phyloP scores from a whole-genome alignment of 768 basidiomycete genomes.

The Hygrophoropsis aurantiaca region DNA sequence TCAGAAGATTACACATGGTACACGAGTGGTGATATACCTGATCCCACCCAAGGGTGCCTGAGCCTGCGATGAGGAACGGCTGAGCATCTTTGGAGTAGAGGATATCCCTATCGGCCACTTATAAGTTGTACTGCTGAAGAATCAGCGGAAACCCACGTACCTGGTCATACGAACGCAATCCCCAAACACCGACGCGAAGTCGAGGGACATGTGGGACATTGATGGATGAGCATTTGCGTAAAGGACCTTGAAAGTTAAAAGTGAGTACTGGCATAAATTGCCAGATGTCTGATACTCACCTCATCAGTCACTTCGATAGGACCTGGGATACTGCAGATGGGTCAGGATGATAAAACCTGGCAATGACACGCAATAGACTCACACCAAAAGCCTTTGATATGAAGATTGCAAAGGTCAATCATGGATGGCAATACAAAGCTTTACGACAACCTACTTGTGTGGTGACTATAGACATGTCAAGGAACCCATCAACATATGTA shows the following conservation, averaged over 20 bases:
- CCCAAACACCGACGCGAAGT: conserved; percentile 86
- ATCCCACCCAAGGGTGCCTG: conserved; percentile 97
- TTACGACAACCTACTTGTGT: conserved; percentile 33
- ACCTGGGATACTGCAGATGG: conserved; percentile 51
- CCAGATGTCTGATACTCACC: conserved; percentile 28
- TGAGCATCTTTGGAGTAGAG: conserved; percentile 78
- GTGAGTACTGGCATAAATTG: conserved; percentile 1
- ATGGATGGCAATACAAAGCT: too few species aligned
- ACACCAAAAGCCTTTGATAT: conserved; percentile 50
- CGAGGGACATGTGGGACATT: conserved; percentile 85
- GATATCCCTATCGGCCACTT: conserved; percentile 53
- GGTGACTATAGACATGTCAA: background rate
- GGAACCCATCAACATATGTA: background rate
- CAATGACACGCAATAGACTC: conserved; percentile 3
- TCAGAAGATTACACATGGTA: conserved; percentile 2
- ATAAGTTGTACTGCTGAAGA: background rate
- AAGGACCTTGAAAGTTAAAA: conserved; percentile 56
- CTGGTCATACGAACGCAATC: conserved; percentile 86
- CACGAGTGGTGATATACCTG: conserved; percentile 44
- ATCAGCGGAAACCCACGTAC: conserved; percentile 34
- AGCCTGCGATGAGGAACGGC: conserved; percentile 92
- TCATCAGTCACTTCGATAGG: conserved; percentile 67
- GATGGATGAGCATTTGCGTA: conserved; percentile 91
- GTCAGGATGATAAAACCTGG: conserved; percentile 9
- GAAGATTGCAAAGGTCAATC: background rate